Conservation (phyloP, 2,329 filamentous ascomycete species). For the Dothideomycetes sp. region DNA sequence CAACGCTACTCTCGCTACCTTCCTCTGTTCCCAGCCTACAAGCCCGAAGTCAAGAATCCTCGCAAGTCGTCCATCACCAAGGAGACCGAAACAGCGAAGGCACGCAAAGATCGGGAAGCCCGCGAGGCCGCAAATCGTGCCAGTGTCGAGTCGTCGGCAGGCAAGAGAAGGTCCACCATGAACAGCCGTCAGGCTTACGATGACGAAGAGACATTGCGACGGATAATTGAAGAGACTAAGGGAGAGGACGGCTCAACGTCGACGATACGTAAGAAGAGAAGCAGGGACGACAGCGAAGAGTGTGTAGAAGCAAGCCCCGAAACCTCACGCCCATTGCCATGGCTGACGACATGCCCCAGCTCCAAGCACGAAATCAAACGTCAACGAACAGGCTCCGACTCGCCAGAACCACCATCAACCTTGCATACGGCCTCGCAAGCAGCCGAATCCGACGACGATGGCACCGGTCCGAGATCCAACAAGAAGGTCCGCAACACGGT, state of each 20-base stretch:
- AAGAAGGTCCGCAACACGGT: slow-evolving; percentile 40
- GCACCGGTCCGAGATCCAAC: slow-evolving; percentile 18
- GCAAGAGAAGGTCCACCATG: slow-evolving; percentile 91
- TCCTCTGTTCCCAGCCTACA: slow-evolving; percentile 51
- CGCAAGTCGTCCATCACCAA: slow-evolving; percentile 58
- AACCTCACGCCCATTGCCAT: background rate
- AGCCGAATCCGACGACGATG: slow-evolving; percentile 60
- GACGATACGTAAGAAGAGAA: slow-evolving; percentile 64
- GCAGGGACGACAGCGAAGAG: slow-evolving; percentile 89
- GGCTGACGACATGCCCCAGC: slow-evolving; percentile 35
- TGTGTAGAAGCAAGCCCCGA: slow-evolving; percentile 43
- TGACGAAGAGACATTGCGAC: slow-evolving; percentile 79
- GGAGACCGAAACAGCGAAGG: slow-evolving; percentile 35
- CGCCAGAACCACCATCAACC: slow-evolving; percentile 49
- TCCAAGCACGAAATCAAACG: slow-evolving; percentile 65
- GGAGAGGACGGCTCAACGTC: slow-evolving; percentile 58
- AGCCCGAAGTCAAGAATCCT: slow-evolving; percentile 48
- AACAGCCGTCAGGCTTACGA: slow-evolving; percentile 95
- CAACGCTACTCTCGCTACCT: slow-evolving; percentile 56
- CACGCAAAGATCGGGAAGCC: slow-evolving; percentile 49
- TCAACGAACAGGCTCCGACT: slow-evolving; percentile 72
- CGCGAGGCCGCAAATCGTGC: slow-evolving; percentile 34
- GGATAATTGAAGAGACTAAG: slow-evolving; percentile 92
- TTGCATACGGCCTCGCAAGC: slow-evolving; percentile 39
- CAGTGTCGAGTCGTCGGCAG: slow-evolving; percentile 48